phyloP scores from a whole-genome alignment of 805 yeast genomes.

The Candida piceae region DNA sequence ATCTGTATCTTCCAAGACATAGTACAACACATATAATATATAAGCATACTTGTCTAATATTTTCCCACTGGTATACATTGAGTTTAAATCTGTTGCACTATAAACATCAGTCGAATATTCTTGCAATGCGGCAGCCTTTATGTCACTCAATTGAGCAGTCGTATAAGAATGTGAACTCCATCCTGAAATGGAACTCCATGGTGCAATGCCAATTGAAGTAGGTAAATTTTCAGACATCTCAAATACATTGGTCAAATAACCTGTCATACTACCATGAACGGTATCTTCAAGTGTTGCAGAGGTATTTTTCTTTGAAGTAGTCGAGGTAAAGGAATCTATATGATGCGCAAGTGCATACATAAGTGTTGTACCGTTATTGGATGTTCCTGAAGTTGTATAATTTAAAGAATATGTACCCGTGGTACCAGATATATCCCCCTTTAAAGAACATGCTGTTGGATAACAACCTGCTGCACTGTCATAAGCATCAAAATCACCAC shows the following conservation, averaged over 20 bases:
- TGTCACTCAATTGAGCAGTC: constrained; percentile 14
- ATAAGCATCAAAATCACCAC: constrained; percentile 42
- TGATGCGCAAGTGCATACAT: constrained; percentile 53
- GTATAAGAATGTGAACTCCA: constrained; percentile 20
- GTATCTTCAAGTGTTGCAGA: constrained; percentile 40
- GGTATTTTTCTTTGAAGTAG: constrained; percentile 26
- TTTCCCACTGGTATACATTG: constrained; percentile 79
- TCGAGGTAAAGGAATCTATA: constrained; percentile 32
- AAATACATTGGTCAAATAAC: constrained; percentile 38
- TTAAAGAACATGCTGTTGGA: constrained; percentile 42
- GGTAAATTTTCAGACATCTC: constrained; percentile 41
- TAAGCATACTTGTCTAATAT: constrained; percentile 82
- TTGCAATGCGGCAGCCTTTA: constrained; percentile 30
- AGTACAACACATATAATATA: constrained; percentile 65
- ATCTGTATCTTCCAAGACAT: constrained; percentile 50
- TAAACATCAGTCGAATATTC: constrained; percentile 39
- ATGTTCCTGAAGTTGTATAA: constrained; percentile 41
- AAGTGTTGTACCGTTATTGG: constrained; percentile 38
- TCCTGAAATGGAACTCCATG: constrained; percentile 49
- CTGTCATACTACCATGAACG: constrained; percentile 45
- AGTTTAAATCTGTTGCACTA: constrained; percentile 40
- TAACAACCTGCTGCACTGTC: constrained; percentile 63
- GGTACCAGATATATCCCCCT: constrained; percentile 36
- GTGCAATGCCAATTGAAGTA: constrained; percentile 39
- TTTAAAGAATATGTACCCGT: constrained; percentile 37